Base-by-base conservation (phyloP, 257 asterid genomes). In the Capsicum chinense region DNA sequence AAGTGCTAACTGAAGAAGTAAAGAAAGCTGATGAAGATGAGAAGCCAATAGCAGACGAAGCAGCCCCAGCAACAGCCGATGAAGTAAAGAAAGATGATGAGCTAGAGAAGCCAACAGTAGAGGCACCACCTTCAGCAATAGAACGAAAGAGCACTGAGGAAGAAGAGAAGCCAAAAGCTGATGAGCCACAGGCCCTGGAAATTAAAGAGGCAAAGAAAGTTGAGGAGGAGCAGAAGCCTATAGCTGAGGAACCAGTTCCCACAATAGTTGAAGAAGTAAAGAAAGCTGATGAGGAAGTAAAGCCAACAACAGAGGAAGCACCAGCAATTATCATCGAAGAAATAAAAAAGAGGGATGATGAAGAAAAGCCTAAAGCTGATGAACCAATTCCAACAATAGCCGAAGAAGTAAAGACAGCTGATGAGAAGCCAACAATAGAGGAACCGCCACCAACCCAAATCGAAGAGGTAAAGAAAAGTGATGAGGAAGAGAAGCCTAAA, bases 1-100 rank as follows among this genome's bases (percentile, higher is more conserved):
- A 67, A 76, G 44, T 67, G 76, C 76, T 79, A 37, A 37, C 63
- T 10, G 58, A 80, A 62, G 58, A 80, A 80, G 74, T 80, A 3
- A 64, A 11, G 71, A 80, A 60, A 12, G 64, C n/a, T 35, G 83
- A 39, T 52, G 35, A 79, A 80, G 83, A 76, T 48, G 63, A 76
- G 64, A 76, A 76, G 64, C 64, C 81, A 7, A 21, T 26, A 14
- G 48, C 15, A 2, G 64, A 54, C 26, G 50, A 26, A 54, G 48
- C 81, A 26, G 50, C 73, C 7, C 83, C 83, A 10, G 5, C 57
- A 0, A 39, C 2, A 37, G 71, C 42, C 15, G 64, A 78, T 15
- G 64, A 13, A 56, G 82, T 78, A 56, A 56, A 48, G 83, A 35
- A 56, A 56, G 33, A 15, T 62, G 60, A 80, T 44, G 71, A 44